Base-by-base conservation (phyloP, 1,139 yeast species). In the Saccharomycopsis hybrid region DNA sequence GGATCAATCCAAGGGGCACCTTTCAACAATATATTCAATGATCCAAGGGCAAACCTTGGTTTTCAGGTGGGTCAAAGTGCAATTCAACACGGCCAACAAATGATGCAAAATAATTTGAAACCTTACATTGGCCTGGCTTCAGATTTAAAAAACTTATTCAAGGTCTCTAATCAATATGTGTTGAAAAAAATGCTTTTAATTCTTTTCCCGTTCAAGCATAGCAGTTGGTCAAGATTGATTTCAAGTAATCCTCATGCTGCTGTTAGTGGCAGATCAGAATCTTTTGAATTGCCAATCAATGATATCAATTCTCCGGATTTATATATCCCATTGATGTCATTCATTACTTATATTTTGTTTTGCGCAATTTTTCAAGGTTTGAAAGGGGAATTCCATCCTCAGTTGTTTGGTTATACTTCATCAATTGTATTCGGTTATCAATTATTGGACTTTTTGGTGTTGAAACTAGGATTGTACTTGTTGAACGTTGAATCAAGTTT, bases 271-370 rank as follows among this genome's bases (percentile, higher is more conserved):
- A 32, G 64, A 57, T 48, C 60, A 71, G 81, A 77, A 42, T 68
- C 73, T 13, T 87, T 74, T 63, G 84, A 86, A 1, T 80, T 85
- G 3, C 95, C 96, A 8, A 65, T 76, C 37, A 85, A 80, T 55
- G 98, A 94, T 64, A 74, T 85, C 55, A 94, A 94, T 63, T 95
- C 97, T 0, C 98, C 98, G 1, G 99, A 94, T 65, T 77, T 92
- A 72, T 94, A 94, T 65, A 87, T 94, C 51, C 99, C 99, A 3
- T 69, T 86, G 56, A 89, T 90, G 96, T 87, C 97, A 2, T 79
- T 85, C 60, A 81, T 89, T 48, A 89, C 98, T 1, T 92, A 90
- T 62, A 83, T 92, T 50, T 69, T 94, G 55, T 73, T 88, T 44
- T 82, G 94, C 78, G 92, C 96, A 3, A 76, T 86, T 31, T 75